A percentile compares a stretch with the other conserved stretches of the same genome.
These are phyloP conservation scores for Aspergillus flavus DNA, from an alignment of 2,329 filamentous ascomycete species.

Conservation along the genomic window DNA sequence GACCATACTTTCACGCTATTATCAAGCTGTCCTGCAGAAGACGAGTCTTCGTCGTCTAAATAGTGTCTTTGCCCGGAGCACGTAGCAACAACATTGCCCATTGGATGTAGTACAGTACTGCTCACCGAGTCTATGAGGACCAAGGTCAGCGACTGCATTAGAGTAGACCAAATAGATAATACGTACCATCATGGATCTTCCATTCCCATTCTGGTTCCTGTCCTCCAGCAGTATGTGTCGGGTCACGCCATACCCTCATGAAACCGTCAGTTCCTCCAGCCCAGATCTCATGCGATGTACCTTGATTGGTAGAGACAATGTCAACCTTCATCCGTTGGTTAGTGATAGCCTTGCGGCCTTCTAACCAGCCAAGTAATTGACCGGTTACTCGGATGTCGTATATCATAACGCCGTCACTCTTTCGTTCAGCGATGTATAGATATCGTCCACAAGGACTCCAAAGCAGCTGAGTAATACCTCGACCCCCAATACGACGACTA, in stretches of 20 bases:
- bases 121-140: conserved; percentile 45
- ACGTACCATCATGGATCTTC: conserved; percentile 49
- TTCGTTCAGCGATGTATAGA: conserved; percentile 60
- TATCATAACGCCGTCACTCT: conserved; percentile 57
- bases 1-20: conserved; percentile 47
- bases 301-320: conserved; percentile 40
- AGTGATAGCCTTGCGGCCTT: conserved; percentile 49
- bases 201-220: conserved; percentile 47
- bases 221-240: conserved; percentile 44
- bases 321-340: conserved; percentile 62
- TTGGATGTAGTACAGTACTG: conserved; percentile 50
- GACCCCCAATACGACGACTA: conserved; percentile 47
- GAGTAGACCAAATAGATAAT: neutral
- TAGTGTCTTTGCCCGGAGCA: conserved; percentile 50
- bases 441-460: conserved; percentile 63
- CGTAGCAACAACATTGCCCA: conserved; percentile 52
- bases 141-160: neutral
- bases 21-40: conserved; percentile 23
- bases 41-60: conserved; percentile 20
- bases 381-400: conserved; percentile 62
- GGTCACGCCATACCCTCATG: conserved; percentile 54
- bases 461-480: conserved; percentile 57
- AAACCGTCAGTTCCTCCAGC: conserved; percentile 60
- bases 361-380: conserved; percentile 54
- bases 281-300: conserved; percentile 58